Conservation (phyloP, 495 filamentous ascomycete species). For the Neurospora sp. region DNA sequence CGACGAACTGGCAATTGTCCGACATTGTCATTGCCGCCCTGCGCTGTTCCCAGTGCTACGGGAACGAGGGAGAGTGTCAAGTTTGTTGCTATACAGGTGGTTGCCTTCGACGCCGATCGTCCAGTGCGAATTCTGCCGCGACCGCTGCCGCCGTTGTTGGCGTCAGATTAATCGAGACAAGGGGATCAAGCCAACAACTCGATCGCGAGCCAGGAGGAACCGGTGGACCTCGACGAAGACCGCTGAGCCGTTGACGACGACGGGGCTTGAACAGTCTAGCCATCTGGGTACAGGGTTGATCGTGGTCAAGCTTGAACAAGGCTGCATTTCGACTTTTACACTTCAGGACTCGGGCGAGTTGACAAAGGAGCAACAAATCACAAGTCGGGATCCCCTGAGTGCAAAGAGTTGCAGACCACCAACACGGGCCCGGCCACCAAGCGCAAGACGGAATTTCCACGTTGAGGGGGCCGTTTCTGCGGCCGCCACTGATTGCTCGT, state of each 20-base stretch:
- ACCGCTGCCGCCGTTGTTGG: not conserved
- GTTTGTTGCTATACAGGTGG: not conserved
- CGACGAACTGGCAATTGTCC: conserved; percentile 1
- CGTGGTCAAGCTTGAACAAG: not conserved
- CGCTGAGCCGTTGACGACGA: not conserved
- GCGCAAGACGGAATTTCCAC: conserved; percentile 2
- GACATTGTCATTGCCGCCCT: not conserved
- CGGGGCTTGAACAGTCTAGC: not conserved
- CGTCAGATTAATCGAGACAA: not conserved
- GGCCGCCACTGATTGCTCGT: conserved; percentile 24
- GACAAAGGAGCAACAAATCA: not conserved
- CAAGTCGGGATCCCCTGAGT: not conserved
- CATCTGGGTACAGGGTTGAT: not conserved
- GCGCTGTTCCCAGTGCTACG: not conserved
- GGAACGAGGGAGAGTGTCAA: not conserved
- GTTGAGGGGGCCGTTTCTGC: conserved; percentile 30
- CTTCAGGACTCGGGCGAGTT: not conserved
- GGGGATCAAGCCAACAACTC: not conserved
- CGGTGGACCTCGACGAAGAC: not conserved
- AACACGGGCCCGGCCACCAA: not conserved
- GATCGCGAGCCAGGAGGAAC: not conserved
- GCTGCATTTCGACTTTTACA: not conserved
- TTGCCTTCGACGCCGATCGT: not conserved
- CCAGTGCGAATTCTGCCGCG: not conserved
- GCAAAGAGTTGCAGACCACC: not conserved